Evolutionary conservation across 352 stramenopile genomes (phyloP), one percentile per base, ranked within the genome.

Genomic region (Phytopythium cucurbitacearum): DNA sequence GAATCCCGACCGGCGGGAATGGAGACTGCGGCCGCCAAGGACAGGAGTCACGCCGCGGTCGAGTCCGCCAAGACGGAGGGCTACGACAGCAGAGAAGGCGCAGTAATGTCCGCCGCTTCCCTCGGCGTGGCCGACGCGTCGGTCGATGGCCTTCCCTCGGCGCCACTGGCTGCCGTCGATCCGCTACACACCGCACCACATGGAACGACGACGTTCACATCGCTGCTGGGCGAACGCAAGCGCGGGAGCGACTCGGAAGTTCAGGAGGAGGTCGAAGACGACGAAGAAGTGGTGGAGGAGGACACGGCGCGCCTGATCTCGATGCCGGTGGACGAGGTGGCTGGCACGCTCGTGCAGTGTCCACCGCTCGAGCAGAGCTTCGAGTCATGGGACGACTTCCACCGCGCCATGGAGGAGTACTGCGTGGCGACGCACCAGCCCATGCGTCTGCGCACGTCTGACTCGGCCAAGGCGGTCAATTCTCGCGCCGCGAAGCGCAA

Each of bases 321-420:
- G 10, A 54, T 87, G 8, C 60, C 71, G 1, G 78, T 84, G 21
- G 67, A 55, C 0, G 82, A 89, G 7, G 82, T 88, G 34, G 75
- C 85, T 45, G 55, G 68, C 45, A 73, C 76, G 52, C 62, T 89
- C 21, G 70, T 90, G 48, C 79, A 90, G 51, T 92, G 82, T 48
- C 62, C 75, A 28, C 65, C 73, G 10, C 79, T 92, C 51, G 76
- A 92, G 32, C 79, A 86, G 60, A 76, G 73, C 57, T 92, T 86
- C 47, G 82, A 90, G 52, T 92, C 82, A 40, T 92, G 82, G 82
- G 76, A 90, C 42, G 77, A 88, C 35, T 92, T 92, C 55, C 82
- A 92, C 55, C 76, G 69, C 39, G 77, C 77, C 13, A 92, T 92
- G 82, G 82, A 89, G 34, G 73, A 79, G 10, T 92, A 92, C 55